phyloP scores from a whole-genome alignment of 495 filamentous ascomycete genomes.

The Podospora conica region DNA sequence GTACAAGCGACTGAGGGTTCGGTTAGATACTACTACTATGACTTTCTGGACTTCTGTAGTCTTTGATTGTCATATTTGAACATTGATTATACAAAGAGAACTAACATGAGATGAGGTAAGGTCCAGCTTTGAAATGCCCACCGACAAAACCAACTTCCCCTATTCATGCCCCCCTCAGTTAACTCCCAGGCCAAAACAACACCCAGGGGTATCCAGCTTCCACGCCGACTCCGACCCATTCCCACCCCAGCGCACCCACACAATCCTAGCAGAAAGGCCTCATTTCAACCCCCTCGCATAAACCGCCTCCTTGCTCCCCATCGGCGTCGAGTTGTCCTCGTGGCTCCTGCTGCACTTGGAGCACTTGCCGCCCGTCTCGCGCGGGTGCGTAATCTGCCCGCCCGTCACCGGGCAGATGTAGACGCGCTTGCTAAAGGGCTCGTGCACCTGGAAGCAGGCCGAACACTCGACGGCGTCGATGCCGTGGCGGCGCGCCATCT shows the following conservation, averaged over 20 bases:
- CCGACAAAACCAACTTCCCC: neutral
- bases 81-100: neutral
- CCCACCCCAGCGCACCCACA: neutral
- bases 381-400: constrained; percentile 24
- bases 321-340: constrained; percentile 26
- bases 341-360: constrained; percentile 24
- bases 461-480: constrained; percentile 23
- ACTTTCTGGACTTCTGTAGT: neutral
- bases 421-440: constrained; percentile 26
- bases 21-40: neutral
- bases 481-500: constrained; percentile 11
- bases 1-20: neutral
- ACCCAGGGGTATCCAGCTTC: neutral
- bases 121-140: neutral
- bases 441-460: constrained; percentile 29
- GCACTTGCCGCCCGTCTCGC: constrained; percentile 24
- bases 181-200: neutral
- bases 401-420: constrained; percentile 30
- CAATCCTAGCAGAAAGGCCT: neutral
- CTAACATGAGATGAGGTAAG: neutral
- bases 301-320: constrained; percentile 21
- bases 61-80: neutral
- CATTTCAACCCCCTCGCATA: neutral
- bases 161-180: neutral
- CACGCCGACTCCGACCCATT: neutral